Conservation (phyloP, 2,329 filamentous ascomycete genomes). For the Aspergillus glaucus region DNA sequence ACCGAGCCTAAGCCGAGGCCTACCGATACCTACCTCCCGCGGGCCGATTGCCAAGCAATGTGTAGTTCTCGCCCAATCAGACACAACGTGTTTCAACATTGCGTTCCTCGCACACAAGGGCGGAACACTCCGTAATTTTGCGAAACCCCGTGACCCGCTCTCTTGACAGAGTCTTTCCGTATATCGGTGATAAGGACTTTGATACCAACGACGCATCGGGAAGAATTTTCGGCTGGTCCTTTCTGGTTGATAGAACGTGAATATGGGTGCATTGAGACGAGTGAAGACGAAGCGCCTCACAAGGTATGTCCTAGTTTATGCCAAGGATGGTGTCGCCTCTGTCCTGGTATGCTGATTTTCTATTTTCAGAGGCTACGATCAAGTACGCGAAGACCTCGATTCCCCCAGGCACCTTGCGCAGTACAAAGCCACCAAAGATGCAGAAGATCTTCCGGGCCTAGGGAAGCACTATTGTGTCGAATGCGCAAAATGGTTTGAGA, state of each 20-base stretch:
- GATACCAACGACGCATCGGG: constrained; percentile 7
- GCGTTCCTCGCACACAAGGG: constrained; percentile 18
- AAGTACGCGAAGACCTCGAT: constrained; percentile 75
- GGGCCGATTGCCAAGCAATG: constrained; percentile 6
- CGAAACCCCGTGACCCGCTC: constrained; percentile 20
- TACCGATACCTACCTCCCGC: constrained; percentile 25
- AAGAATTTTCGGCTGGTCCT: constrained; percentile 11
- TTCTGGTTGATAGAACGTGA: constrained; percentile 19
- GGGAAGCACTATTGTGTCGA: constrained; percentile 84
- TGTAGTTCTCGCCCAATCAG: constrained; percentile 19
- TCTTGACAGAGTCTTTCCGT: constrained; percentile 25
- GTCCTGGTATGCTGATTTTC: constrained; percentile 15
- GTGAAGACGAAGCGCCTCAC: constrained; percentile 69
- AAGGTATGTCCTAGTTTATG: constrained; percentile 43
- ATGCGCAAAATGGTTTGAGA: constrained; percentile 96
- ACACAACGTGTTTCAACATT: constrained; percentile 18
- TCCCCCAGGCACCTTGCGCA: constrained; percentile 73
- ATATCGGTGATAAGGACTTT: constrained; percentile 30
- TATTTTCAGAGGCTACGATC: constrained; percentile 74
- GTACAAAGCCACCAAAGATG: constrained; percentile 69
- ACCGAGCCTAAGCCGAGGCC: constrained; percentile 29
- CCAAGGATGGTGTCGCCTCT: constrained; percentile 21
- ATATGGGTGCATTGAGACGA: constrained; percentile 62
- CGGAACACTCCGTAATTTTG: constrained; percentile 18
- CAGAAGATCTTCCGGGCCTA: constrained; percentile 81